Conservation (phyloP, 768 basidiomycete genomes). For the Pholiota microspora region DNA sequence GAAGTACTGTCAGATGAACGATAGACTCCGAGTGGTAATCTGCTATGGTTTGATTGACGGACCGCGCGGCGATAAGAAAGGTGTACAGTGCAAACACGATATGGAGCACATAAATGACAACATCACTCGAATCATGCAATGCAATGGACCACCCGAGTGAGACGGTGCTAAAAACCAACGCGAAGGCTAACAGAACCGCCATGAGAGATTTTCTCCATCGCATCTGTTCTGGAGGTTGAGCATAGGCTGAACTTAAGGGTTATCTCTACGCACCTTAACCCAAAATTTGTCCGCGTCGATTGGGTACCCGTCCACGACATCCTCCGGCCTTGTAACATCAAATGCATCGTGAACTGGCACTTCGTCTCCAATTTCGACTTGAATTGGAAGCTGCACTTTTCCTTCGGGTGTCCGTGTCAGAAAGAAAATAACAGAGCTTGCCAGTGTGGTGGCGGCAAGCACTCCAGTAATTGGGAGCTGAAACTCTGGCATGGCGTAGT, state of each 20-base stretch:
- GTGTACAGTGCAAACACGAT: slow-evolving; percentile 59
- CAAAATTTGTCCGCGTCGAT: slow-evolving; percentile 31
- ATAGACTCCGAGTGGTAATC: slow-evolving; percentile 47
- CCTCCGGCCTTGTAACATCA: slow-evolving; percentile 66
- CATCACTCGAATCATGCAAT: slow-evolving; percentile 25
- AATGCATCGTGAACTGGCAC: slow-evolving; percentile 30
- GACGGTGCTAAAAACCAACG: slow-evolving; percentile 50
- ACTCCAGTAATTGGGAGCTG: slow-evolving; percentile 53
- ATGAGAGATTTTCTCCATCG: slow-evolving; percentile 56
- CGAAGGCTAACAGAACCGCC: slow-evolving; percentile 39
- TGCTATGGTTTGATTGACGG: slow-evolving; percentile 45
- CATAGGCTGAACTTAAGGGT: slow-evolving; percentile 32
- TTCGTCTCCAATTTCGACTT: slow-evolving; percentile 17
- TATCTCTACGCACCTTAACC: slow-evolving; percentile 41
- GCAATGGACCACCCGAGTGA: slow-evolving; percentile 54
- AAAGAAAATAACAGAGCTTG: slow-evolving; percentile 44
- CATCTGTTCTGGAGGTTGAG: slow-evolving; percentile 39
- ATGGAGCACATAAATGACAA: slow-evolving; percentile 43
- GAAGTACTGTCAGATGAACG: slow-evolving; percentile 60
- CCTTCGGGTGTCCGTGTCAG: slow-evolving; percentile 41
- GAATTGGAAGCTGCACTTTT: slow-evolving; percentile 34
- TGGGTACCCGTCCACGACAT: slow-evolving; percentile 36
- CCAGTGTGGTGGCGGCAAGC: slow-evolving; percentile 40
- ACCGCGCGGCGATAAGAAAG: slow-evolving; percentile 46
- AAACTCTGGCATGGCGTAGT: slow-evolving; percentile 50